Conservation (phyloP, 2,329 filamentous ascomycete species). For the Stachybotrys elegans region DNA sequence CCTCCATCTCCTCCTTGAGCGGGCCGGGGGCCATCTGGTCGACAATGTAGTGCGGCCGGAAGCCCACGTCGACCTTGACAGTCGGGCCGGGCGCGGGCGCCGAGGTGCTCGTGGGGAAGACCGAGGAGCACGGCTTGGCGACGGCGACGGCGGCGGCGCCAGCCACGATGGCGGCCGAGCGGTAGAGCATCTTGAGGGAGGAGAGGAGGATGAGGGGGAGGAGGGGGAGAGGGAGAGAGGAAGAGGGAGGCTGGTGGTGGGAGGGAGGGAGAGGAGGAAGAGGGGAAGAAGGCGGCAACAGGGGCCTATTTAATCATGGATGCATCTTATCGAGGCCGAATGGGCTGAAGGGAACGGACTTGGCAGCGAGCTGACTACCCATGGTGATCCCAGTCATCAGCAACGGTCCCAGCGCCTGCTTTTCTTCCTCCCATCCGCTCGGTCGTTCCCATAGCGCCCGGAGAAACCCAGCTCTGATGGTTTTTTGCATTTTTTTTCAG, state of each 20-base stretch:
- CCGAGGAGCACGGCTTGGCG: constrained; percentile 18
- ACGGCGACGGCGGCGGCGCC: constrained; percentile 22
- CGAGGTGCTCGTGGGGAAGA: constrained; percentile 1
- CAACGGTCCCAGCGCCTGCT: too few species aligned
- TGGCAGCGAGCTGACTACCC: too few species aligned
- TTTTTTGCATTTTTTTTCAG: too few species aligned
- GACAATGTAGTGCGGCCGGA: constrained; percentile 60
- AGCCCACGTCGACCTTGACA: constrained; percentile 52
- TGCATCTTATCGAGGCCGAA: too few species aligned
- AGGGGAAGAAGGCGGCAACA: too few species aligned
- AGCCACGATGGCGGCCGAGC: constrained; percentile 19
- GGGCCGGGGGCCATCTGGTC: constrained; percentile 56
- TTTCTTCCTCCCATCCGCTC: too few species aligned
- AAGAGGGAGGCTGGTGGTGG: not conserved
- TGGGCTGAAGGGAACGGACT: too few species aligned
- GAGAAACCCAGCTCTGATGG: too few species aligned
- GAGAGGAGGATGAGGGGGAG: not conserved
- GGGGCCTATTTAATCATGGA: too few species aligned
- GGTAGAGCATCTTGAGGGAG: constrained; percentile 25
- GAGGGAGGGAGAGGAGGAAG: not conserved
- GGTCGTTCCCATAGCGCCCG: too few species aligned
- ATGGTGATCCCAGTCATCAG: too few species aligned
- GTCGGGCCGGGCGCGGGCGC: constrained; percentile 22
- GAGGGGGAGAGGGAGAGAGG: not conserved
- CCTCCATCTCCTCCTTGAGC: constrained; percentile 54